Conservation (phyloP, 164 flowering plant species). For the Taxillus chinensis region DNA sequence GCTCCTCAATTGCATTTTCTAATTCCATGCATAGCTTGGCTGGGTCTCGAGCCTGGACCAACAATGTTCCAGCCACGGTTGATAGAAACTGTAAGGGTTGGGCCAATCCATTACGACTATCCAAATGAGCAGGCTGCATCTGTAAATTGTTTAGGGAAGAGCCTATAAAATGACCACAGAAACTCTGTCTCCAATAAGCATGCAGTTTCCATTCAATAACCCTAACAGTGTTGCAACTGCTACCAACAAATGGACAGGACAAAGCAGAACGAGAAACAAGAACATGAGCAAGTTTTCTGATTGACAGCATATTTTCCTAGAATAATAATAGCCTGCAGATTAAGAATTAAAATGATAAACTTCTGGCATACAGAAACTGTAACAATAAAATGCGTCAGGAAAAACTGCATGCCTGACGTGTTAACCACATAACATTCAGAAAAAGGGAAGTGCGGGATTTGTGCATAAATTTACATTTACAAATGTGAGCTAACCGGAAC, state of each 20-base stretch:
- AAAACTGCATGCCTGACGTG: too few relatives aligned
- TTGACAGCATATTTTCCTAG: background rate
- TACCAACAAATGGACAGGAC: background rate
- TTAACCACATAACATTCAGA: too few relatives aligned
- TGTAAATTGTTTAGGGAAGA: background rate
- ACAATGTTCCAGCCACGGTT: slow-evolving; percentile 33
- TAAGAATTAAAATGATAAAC: too few relatives aligned
- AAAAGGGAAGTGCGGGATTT: too few relatives aligned
- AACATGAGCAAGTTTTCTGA: background rate
- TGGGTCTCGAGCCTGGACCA: slow-evolving; percentile 78
- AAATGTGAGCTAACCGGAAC: too few relatives aligned
- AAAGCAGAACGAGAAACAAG: background rate
- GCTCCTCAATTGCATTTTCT: slow-evolving; percentile 47
- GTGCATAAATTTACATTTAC: too few relatives aligned
- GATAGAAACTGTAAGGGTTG: background rate
- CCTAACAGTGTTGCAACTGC: background rate
- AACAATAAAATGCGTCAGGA: too few relatives aligned
- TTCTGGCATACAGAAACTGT: too few relatives aligned
- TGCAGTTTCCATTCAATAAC: background rate
- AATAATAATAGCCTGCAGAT: too few relatives aligned
- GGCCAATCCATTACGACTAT: background rate
- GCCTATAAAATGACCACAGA: background rate
- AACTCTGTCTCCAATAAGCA: background rate
- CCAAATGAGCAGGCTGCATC: background rate
- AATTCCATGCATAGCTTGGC: slow-evolving; percentile 42